Evolutionary conservation across 768 basidiomycete genomes (phyloP), one percentile per base, ranked within the genome.

Genomic region (Lactifluus echinatus): DNA sequence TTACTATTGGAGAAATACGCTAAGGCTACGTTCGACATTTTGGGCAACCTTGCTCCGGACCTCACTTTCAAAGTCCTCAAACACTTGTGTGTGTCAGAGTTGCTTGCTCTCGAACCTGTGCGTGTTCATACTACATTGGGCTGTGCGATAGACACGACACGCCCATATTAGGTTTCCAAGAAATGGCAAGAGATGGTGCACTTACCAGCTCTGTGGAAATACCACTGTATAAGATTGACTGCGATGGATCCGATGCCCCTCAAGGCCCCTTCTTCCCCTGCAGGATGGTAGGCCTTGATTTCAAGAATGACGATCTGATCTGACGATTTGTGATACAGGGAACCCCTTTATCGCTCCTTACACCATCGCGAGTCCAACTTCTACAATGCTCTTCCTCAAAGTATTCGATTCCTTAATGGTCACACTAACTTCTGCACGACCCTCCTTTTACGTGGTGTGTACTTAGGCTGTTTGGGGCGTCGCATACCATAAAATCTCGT

Each of bases 351-450:
- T 67, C 82, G 85, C 39, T 83, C 85, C 17, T 76, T 93, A 12
- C 87, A 92, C 65, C 84, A 89, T 68, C 84, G 90, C 43, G 91
- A 95, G 71, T 81, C 80, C 39, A 94, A 94, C 72, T 89, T 93
- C 76, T 72, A 76, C 50, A 72, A 83, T 56, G 91, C 79, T 0
- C 73, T 89, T 1, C 86, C 91, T 0, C 91, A 93, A 68, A 77
- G 75, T 19, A 76, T 93, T 50, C 74, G 84, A 19, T 87, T 94
- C 76, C 75, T 94, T 59, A 80, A 71, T 42, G 91, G 89, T 0
- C 93, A 95, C 65, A 89, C 86, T 12, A 88, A 85, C 66, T 93
- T 92, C 69, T 90, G 89, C 61, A 94, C 92, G 1, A 89, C 87
- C 0, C 73, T 94, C 8, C 74, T 88, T 8, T 68, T 93, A 29